Conservation (phyloP, 345 rosid genomes). For the Brassica rapa region DNA sequence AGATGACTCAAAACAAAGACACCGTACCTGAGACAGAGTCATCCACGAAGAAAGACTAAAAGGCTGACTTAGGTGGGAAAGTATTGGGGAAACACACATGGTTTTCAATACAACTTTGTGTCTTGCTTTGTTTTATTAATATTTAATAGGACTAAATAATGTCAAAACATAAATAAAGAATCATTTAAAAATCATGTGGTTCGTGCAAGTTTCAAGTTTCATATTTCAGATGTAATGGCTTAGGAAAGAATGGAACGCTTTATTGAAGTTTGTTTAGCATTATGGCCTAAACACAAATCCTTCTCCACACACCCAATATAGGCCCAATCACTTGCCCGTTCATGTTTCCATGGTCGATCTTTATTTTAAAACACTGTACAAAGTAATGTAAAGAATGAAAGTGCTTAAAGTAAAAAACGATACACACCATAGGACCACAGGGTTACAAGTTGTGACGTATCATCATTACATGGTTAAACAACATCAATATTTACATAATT, state of each 20-base stretch:
- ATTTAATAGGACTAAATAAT: neutral
- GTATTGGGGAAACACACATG: conserved; percentile 43
- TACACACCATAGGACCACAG: conserved; percentile 27
- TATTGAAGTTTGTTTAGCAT: neutral
- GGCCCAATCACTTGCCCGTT: neutral
- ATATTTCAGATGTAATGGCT: conserved; percentile 14
- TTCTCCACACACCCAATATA: neutral
- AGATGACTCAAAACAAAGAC: conserved; percentile 44
- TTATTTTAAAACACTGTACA: neutral
- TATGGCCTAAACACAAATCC: neutral
- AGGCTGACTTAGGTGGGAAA: conserved; percentile 35
- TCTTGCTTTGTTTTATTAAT: neutral
- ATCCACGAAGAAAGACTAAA: conserved; percentile 43
- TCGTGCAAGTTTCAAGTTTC: neutral
- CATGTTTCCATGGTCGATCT: neutral
- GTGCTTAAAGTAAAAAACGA: neutral
- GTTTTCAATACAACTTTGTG: neutral
- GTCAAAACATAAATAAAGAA: neutral
- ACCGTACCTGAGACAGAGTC: neutral
- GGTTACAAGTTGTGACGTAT: conserved; percentile 12
- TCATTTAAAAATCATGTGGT: neutral
- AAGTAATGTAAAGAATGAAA: conserved; percentile 9
- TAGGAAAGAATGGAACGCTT: neutral
- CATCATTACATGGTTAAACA: conserved; percentile 17
- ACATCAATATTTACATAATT: neutral